These are phyloP conservation scores for Globisporangium nodosum DNA, from an alignment of 352 stramenopile genomes.

Conservation along the genomic window DNA sequence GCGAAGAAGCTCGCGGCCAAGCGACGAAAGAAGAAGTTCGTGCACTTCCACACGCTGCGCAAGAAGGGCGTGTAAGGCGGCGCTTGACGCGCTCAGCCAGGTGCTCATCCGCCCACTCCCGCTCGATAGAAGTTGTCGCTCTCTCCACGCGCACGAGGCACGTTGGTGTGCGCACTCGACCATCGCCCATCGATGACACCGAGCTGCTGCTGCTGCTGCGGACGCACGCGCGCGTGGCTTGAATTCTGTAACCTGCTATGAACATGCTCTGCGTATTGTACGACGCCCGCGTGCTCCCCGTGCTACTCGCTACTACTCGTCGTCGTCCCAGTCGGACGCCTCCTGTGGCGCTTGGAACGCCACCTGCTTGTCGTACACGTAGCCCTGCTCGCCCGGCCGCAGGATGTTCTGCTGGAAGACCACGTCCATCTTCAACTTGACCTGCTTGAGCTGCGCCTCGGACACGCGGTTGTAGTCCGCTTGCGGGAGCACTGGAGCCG, in stretches of 20 bases:
- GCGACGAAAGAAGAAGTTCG: slow-evolving; percentile 72
- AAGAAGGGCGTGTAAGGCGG: slow-evolving; percentile 80
- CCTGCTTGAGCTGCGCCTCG: slow-evolving; percentile 58
- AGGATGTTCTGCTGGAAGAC: slow-evolving; percentile 63
- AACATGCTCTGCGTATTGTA: slow-evolving; percentile 60
- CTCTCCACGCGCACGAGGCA: not conserved
- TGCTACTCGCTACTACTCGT: not conserved
- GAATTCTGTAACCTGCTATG: slow-evolving; percentile 35
- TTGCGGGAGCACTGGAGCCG: slow-evolving; percentile 27
- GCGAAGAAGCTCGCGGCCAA: slow-evolving; percentile 38
- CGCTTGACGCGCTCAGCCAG: not conserved
- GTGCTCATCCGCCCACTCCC: not conserved
- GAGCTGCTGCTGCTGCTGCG: not conserved
- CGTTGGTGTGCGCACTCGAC: not conserved
- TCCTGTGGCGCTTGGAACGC: slow-evolving; percentile 39
- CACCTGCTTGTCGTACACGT: slow-evolving; percentile 69
- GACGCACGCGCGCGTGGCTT: not conserved
- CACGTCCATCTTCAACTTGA: slow-evolving; percentile 67
- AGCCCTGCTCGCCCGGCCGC: slow-evolving; percentile 43
- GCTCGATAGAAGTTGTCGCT: slow-evolving; percentile 14
- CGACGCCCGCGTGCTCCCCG: slow-evolving; percentile 6
- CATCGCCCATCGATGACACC: not conserved
- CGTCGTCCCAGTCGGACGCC: slow-evolving; percentile 58
- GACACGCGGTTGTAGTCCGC: slow-evolving; percentile 80
- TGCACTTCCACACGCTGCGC: slow-evolving; percentile 82